These are phyloP conservation scores for Brassica cretica DNA, from an alignment of 345 rosid species.

Conservation along the genomic window DNA sequence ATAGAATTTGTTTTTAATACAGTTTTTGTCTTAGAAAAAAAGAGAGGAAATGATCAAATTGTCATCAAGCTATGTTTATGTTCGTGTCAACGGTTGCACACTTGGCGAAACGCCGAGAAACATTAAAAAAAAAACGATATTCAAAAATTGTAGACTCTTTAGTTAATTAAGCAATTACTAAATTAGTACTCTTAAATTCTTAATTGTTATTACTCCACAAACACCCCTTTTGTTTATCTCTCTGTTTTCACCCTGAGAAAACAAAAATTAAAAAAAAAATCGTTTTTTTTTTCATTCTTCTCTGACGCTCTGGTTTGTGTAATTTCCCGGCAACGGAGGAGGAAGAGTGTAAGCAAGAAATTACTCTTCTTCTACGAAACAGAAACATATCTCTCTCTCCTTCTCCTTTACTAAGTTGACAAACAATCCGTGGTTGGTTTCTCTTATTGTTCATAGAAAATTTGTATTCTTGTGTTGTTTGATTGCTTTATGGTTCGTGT, in stretches of 20 bases:
- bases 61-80: background rate
- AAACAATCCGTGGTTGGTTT: slow-evolving; percentile 10
- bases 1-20: background rate
- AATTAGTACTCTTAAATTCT: background rate
- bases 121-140: background rate
- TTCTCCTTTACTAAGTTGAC: slow-evolving; percentile 14
- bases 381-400: slow-evolving; percentile 39
- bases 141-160: background rate
- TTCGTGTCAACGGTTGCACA: slow-evolving; percentile 10
- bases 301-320: slow-evolving; percentile 32
- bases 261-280: background rate
- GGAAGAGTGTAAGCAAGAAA: slow-evolving; percentile 85
- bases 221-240: slow-evolving; percentile 23
- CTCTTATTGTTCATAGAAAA: background rate
- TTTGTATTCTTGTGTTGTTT: background rate
- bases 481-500: slow-evolving; percentile 3
- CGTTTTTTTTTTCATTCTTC: background rate
- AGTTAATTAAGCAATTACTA: background rate
- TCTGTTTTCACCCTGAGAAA: slow-evolving; percentile 6
- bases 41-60: background rate
- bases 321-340: slow-evolving; percentile 81
- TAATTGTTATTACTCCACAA: slow-evolving; percentile 27
- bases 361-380: slow-evolving; percentile 73
- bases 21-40: too few species aligned
- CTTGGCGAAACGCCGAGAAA: background rate